phyloP scores from a whole-genome alignment of 2,329 filamentous ascomycete genomes.

The Botryotinia calthae region DNA sequence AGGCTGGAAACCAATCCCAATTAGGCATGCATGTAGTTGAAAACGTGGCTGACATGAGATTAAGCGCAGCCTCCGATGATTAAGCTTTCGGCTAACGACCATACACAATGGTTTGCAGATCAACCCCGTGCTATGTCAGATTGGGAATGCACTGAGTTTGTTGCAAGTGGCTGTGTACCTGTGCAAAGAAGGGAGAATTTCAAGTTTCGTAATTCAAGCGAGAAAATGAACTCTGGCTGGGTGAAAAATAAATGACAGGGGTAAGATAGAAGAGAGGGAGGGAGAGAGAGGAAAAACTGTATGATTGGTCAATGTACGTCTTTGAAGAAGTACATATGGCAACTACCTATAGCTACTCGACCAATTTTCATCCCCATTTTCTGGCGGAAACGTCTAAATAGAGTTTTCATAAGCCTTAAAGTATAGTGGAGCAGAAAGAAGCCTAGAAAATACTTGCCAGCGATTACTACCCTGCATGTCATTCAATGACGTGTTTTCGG shows the following conservation, averaged over 20 bases:
- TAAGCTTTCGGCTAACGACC: neutral
- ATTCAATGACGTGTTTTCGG: neutral
- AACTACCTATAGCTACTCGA: neutral
- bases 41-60: constrained; percentile 4
- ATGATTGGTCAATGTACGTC: neutral
- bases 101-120: neutral
- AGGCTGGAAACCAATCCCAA: neutral
- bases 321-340: neutral
- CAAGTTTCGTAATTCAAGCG: neutral
- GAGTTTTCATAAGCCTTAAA: neutral
- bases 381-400: too few relatives aligned
- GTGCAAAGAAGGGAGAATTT: neutral
- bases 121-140: neutral
- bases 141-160: neutral
- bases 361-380: too few relatives aligned
- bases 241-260: neutral
- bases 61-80: constrained; percentile 11
- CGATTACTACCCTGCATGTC: neutral
- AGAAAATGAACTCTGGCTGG: neutral
- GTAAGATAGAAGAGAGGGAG: neutral
- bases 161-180: neutral
- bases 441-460: neutral
- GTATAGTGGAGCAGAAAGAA: too few relatives aligned
- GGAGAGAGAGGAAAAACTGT: neutral
- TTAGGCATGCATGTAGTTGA: constrained; percentile 4